Evolutionary conservation across 75 land plant genomes (phyloP), one percentile per base, ranked within the genome.

Genomic region (Pinus albicaulis): DNA sequence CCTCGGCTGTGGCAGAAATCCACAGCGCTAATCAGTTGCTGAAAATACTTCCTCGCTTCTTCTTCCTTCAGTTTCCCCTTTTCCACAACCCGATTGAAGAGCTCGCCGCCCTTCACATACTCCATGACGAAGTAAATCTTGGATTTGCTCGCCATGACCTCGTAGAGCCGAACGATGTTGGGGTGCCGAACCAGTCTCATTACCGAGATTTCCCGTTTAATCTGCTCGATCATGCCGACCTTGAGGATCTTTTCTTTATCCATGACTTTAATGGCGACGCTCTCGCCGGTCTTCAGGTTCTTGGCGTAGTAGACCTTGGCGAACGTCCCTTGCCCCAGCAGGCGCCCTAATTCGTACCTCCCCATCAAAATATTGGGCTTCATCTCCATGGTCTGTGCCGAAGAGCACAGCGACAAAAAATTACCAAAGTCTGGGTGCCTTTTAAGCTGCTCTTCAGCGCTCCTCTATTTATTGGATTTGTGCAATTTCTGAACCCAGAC

Each of bases 1-100:
- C 89, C 89, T 0, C 91, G 56, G 74, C 83, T 69, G 79, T 89
- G 91, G 69, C 91, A 89, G 75, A 82, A 86, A 3, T 72, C 81
- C 1, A 86, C 85, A 22, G 91, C 91, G 34, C 82, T 76, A 56
- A 86, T 81, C 5, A 89, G 66, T 59, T 89, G 91, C 80, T 89
- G 89, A 76, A 89, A 89, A 52, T 89, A 89, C 66, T 79, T 86
- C 62, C 91, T 76, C 1, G 91, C 89, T 25, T 78, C 73, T 1
- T 83, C 89, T 56, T 89, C 91, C 53, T 24, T 44, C 14, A 80
- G 72, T 56, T 26, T 77, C 10, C 80, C 80, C 56, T 65, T 25
- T 31, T 31, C 31, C 5, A 38, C 24, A 23, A 75, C 57, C 63
- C 77, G 76, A 80, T 57, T 28, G 63, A 79, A 80, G 19, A 80